Percentiles rank a stretch among this genome's conserved stretches.
Conservation (phyloP, 1,139 yeast genomes). For the Suhomyces taliae region DNA sequence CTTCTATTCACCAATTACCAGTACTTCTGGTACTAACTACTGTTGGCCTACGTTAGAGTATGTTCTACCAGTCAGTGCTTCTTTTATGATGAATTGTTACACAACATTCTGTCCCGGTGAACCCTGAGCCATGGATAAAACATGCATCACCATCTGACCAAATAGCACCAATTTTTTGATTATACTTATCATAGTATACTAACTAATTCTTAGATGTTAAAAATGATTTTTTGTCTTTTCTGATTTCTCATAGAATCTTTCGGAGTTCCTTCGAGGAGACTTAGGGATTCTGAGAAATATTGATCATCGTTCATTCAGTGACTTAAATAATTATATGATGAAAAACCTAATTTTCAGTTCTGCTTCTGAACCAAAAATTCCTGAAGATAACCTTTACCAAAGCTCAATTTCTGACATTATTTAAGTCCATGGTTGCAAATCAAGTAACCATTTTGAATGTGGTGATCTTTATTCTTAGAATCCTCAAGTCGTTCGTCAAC, state of each 20-base stretch:
- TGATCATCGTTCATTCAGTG: background rate
- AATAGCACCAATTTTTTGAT: background rate
- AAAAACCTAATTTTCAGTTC: slow-evolving; percentile 69
- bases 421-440: background rate
- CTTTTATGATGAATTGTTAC: slow-evolving; percentile 40
- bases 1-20: background rate
- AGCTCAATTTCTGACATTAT: slow-evolving; percentile 29
- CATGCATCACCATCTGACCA: slow-evolving; percentile 94
- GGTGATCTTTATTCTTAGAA: background rate
- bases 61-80: slow-evolving; percentile 6
- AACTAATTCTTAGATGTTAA: slow-evolving; percentile 1
- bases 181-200: background rate
- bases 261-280: slow-evolving; percentile 7
- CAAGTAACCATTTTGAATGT: background rate
- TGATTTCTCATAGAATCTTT: slow-evolving; percentile 3
- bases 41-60: slow-evolving; percentile 1
- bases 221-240: background rate
- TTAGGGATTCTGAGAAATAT: slow-evolving; percentile 5
- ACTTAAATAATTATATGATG: slow-evolving; percentile 46
- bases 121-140: slow-evolving; percentile 63
- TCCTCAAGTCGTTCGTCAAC: too few relatives aligned
- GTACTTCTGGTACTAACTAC: slow-evolving; percentile 6
- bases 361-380: slow-evolving; percentile 77
- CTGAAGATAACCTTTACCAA: slow-evolving; percentile 66
- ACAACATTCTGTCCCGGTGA: slow-evolving; percentile 57